phyloP scores from a whole-genome alignment of 1,284 basidiomycete genomes.

The Pholiota adiposa region DNA sequence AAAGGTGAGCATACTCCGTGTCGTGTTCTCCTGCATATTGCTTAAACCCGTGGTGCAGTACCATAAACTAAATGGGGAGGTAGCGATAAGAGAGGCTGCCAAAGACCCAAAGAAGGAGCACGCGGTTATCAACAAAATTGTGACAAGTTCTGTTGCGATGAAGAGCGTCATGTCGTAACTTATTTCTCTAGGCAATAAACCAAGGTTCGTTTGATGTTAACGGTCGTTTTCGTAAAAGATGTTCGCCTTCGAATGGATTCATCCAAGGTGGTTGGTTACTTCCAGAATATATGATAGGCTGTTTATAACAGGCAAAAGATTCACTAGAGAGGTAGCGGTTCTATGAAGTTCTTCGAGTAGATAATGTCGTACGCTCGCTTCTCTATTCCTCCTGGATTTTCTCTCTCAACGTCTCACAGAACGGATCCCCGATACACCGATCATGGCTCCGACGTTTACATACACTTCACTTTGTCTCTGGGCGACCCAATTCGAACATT shows the following conservation, averaged over 20 bases:
- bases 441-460: background rate
- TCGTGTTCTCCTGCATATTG: background rate
- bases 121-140: conserved; percentile 63
- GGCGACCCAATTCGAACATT: background rate
- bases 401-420: background rate
- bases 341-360: no score
- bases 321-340: no score
- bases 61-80: conserved; percentile 73
- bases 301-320: no score
- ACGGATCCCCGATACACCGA: background rate
- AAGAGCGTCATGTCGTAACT: conserved; percentile 63
- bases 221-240: no score
- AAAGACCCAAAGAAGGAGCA: conserved; percentile 45
- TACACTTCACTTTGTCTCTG: background rate
- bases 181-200: background rate
- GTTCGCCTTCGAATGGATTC: no score
- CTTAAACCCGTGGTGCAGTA: conserved; percentile 51
- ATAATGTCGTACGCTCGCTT: no score
- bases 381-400: no score
- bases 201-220: no score
- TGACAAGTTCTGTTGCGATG: conserved; percentile 79
- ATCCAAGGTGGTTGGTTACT: no score
- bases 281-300: no score
- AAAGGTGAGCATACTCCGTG: conserved; percentile 54
- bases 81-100: conserved; percentile 43